A percentile compares a stretch with the other conserved stretches of the same genome.
Conservation (phyloP, 441 rosid species). For the Bocquillonia castaneifolia region DNA sequence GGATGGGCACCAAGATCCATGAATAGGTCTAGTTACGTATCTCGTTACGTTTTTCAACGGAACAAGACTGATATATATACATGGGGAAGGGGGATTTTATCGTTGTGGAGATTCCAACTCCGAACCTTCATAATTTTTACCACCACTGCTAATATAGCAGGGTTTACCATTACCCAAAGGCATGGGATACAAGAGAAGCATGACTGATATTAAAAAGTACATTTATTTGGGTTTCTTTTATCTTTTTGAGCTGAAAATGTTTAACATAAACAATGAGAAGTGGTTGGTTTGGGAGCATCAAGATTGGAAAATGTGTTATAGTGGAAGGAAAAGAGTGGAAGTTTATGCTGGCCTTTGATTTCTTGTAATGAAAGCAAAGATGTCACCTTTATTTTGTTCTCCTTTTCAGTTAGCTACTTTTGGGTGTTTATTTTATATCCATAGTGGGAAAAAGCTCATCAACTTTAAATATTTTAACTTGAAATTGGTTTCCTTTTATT, state of each 20-base stretch:
- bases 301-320: constrained; percentile 29
- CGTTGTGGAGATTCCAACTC: too few species aligned
- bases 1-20: too few species aligned
- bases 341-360: constrained; percentile 23
- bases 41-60: too few species aligned
- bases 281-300: constrained; percentile 20
- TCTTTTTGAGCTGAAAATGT: background rate
- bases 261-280: constrained; percentile 1
- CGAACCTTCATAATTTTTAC: too few species aligned
- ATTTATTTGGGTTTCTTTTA: background rate
- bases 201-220: too few species aligned
- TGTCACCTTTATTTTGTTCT: background rate
- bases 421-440: background rate
- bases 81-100: too few species aligned
- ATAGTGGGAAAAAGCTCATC: constrained; percentile 22
- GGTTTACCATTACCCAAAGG: too few species aligned
- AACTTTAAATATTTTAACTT: constrained; percentile 1
- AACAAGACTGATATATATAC: too few species aligned
- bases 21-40: too few species aligned
- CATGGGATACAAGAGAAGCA: too few species aligned
- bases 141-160: too few species aligned
- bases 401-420: background rate
- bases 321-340: constrained; percentile 9
- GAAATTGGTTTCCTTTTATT: constrained; percentile 10
- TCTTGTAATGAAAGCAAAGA: constrained; percentile 36